These are phyloP conservation scores for Colletotrichum nymphaeae DNA, from an alignment of 2,329 filamentous ascomycete species.

Conservation along the genomic window DNA sequence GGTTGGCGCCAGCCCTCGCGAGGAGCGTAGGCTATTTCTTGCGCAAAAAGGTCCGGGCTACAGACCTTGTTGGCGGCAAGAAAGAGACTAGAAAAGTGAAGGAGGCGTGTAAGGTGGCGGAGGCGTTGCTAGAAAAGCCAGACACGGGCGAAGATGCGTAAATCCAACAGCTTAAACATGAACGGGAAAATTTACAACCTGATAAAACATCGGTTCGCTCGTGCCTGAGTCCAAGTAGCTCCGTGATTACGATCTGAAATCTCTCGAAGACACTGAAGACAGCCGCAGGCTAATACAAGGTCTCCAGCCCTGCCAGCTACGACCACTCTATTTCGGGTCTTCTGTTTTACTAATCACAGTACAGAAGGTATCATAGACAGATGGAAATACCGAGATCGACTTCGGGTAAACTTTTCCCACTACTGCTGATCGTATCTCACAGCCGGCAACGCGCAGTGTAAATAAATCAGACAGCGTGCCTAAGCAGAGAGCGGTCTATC, in stretches of 20 bases:
- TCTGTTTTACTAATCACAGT: background rate
- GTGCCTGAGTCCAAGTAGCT: background rate
- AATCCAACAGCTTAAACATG: background rate
- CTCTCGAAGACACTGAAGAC: background rate
- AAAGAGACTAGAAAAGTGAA: conserved; percentile 59
- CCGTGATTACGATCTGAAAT: background rate
- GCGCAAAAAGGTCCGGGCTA: conserved; percentile 77
- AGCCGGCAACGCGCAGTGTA: background rate
- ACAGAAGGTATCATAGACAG: background rate
- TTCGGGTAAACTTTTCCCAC: background rate
- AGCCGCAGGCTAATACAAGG: background rate
- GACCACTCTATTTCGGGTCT: no score
- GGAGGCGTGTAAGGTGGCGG: conserved; percentile 58
- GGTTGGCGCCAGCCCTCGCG: conserved; percentile 70
- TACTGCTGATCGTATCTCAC: background rate
- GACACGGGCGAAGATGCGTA: background rate
- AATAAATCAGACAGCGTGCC: background rate
- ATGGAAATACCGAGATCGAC: background rate
- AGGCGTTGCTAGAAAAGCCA: conserved; percentile 47
- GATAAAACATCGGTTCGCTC: background rate
- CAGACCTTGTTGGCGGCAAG: conserved; percentile 63
- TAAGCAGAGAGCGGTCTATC: background rate
- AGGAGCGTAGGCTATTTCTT: conserved; percentile 84
- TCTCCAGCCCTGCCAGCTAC: background rate
- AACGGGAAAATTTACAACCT: background rate